Evolutionary conservation across 2,329 filamentous ascomycete species (phyloP), one percentile per base, ranked within the genome.

Genomic region (Tolypocladium pustulatum): DNA sequence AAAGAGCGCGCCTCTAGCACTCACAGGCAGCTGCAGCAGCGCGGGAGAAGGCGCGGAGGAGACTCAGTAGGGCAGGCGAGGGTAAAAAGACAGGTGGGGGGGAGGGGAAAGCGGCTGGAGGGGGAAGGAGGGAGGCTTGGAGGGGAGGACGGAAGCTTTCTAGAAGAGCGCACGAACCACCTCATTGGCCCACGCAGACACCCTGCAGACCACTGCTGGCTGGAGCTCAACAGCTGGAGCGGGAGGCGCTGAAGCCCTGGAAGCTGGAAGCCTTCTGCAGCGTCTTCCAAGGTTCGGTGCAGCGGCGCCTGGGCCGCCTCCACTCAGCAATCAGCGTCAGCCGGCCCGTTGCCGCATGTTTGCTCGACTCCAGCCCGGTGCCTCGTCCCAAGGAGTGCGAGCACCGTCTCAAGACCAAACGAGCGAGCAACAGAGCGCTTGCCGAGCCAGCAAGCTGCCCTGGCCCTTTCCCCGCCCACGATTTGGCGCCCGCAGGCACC

Each of bases 91-190:
- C 15, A 54, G 43, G 37, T 49, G 51, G 34, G 34, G 58, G 46
- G 27, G 32, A 40, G 36, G 46, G 51, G 41, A 4, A 49, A 6
- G 30, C 30, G 52, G 34, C 13, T 15, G 49, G 41, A n/a, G 13
- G 22, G 32, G 27, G 22, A 40, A 43, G 41, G 4, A 55, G 6
- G 30, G 32, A 54, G 40, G 41, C 37, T 55, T 49, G 38, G 36
- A 56, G 57, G 46, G 41, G 54, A 57, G 43, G 57, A 59, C 52
- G 56, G 64, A 67, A 66, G 62, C 64, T 65, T 67, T 66, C 64
- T 67, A 67, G 66, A 67, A 67, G 53, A 43, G 60, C 57, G 64
- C 65, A 66, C 65, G 58, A 62, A 43, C 61, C 64, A 62, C 40
- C n/a, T 22, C 40, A 37, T 34, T 30, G 27, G 49, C 17, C 43